Evolutionary conservation across 2,329 filamentous ascomycete species (phyloP), one percentile per base, ranked within the genome.

Genomic region (Phoma sp.): DNA sequence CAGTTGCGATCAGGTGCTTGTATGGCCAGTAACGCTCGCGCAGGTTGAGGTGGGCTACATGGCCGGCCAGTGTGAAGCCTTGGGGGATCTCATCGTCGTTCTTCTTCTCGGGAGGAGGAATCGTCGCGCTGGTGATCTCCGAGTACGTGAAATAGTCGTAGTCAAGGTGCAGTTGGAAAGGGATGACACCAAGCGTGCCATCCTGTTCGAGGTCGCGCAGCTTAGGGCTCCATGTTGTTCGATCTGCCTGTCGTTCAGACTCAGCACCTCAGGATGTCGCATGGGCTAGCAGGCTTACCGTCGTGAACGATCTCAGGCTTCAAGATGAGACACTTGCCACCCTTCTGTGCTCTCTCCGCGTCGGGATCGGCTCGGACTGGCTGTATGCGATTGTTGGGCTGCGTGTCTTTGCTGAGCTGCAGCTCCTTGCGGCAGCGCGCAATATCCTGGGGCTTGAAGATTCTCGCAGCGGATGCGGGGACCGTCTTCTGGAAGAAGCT

Each of bases 31-130:
- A 97, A 60, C 87, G 84, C 18, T 90, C 86, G 45, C 91, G 86
- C 29, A 99, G 86, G 74, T 99, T 99, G 54, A 99, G 80, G 70
- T 99, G 95, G 36, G 92, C 93, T 87, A 98, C 87, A 66, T 98
- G 93, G 18, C 95, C 93, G 32, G 93, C 92, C 32, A 88, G 87
- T 52, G 91, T 91, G 79, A 96, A 98, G 43, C 92, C 91, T 29
- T 86, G 85, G 2, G 93, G 93, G 29, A 95, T 86, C 60, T 96
- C 92, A 36, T 88, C 87, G 61, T 92, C 86, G 23, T 89, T 81
- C 42, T 91, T 86, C 53, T 89, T 87, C 61, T 92, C 87, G 0
- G 93, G 62, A 27, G 67, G 68, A 24, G 68, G 93, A 1, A 99
- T 81, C 50, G 97, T 85, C 3, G 91, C 86, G 43, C 81, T 81